phyloP scores from a whole-genome alignment of 2,329 filamentous ascomycete genomes.

The Monosporascus sp. region DNA sequence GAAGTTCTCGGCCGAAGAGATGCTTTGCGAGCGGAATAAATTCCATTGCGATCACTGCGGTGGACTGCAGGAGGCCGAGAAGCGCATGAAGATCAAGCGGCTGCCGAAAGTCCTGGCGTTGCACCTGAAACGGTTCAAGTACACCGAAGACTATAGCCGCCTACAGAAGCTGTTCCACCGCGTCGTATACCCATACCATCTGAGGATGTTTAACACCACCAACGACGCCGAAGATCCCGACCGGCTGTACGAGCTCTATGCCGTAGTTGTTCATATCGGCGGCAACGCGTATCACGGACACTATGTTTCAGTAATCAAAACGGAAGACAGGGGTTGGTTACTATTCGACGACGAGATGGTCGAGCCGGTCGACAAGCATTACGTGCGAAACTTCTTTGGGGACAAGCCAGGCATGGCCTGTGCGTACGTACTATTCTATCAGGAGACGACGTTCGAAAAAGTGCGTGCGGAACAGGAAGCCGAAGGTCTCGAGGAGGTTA shows the following conservation, averaged over 20 bases:
- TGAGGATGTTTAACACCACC: constrained; percentile 95
- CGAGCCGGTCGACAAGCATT: constrained; percentile 93
- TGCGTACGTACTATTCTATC: constrained; percentile 96
- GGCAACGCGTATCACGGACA: constrained; percentile 96
- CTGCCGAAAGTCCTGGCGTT: constrained; percentile 86
- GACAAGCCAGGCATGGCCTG: constrained; percentile 87
- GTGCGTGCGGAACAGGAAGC: constrained; percentile 74
- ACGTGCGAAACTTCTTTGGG: constrained; percentile 95
- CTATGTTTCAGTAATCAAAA: constrained; percentile 97
- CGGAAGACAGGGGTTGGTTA: constrained; percentile 90
- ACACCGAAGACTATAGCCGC: constrained; percentile 89
- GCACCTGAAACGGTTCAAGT: constrained; percentile 96
- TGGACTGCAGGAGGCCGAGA: constrained; percentile 93
- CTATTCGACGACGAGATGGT: constrained; percentile 98
- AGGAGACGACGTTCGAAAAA: constrained; percentile 73
- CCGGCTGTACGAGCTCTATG: constrained; percentile 91
- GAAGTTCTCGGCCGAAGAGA: constrained; percentile 96
- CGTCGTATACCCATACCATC: constrained; percentile 93
- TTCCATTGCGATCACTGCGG: constrained; percentile 98
- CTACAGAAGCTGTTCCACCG: constrained; percentile 95
- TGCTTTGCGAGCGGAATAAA: constrained; percentile 97
- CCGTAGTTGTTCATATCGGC: constrained; percentile 94
- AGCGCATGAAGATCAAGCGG: constrained; percentile 98
- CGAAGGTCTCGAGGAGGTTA: constrained; percentile 63
- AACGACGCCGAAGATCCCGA: constrained; percentile 93